Evolutionary conservation across 2,329 filamentous ascomycete species (phyloP).

Genomic region (Fusarium sp.): DNA sequence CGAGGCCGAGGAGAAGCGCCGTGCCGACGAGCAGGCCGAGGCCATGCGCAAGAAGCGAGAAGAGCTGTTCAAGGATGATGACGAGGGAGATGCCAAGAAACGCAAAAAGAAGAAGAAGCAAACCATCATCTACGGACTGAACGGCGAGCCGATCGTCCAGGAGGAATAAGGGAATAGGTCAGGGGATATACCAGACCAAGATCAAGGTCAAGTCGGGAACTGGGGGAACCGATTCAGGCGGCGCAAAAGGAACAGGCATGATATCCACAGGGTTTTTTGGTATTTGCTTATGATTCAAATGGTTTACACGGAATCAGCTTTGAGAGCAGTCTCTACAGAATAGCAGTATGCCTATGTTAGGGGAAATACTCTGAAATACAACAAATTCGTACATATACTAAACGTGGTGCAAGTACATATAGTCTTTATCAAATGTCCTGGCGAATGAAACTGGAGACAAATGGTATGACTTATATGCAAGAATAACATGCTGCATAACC

Average conservation of each 20-base stretch:
- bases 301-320: slow-evolving; percentile 19
- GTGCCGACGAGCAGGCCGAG: slow-evolving; percentile 63
- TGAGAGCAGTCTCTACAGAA: slow-evolving; percentile 39
- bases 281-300: slow-evolving; percentile 30
- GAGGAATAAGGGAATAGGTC: slow-evolving; percentile 35
- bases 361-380: slow-evolving; percentile 4
- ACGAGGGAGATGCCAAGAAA: slow-evolving; percentile 50
- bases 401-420: not conserved
- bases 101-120: slow-evolving; percentile 55
- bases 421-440: not conserved
- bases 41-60: slow-evolving; percentile 63
- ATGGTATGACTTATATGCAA: not conserved
- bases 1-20: slow-evolving; percentile 59
- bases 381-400: not conserved
- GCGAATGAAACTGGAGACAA: not conserved
- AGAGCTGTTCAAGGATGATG: slow-evolving; percentile 62
- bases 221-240: slow-evolving; percentile 30
- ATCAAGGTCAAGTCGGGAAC: slow-evolving; percentile 19
- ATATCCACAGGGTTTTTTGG: slow-evolving; percentile 48
- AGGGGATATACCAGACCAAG: slow-evolving; percentile 18
- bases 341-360: slow-evolving; percentile 19
- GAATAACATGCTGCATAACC: not conserved
- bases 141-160: slow-evolving; percentile 54
- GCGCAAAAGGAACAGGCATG: slow-evolving; percentile 44
- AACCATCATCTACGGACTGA: slow-evolving; percentile 54